These are phyloP conservation scores for Echinosophora koreensis DNA, from an alignment of 306 rosid species.

Conservation along the genomic window DNA sequence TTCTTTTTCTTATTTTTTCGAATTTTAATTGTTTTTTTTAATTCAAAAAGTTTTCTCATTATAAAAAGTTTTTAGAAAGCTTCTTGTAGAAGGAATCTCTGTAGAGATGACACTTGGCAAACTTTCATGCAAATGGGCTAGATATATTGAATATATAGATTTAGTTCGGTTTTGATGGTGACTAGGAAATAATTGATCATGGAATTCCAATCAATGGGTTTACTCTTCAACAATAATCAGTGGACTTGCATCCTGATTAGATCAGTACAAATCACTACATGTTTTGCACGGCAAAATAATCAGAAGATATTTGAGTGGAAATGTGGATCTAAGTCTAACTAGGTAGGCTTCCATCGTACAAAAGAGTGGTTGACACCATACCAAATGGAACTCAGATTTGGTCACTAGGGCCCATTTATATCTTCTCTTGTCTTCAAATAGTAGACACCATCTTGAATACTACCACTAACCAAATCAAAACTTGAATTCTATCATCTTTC, in stretches of 20 bases:
- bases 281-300: constrained; percentile 16
- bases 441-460: not conserved
- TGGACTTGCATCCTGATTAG: not conserved
- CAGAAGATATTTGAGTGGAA: constrained; percentile 19
- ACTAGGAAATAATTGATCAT: constrained; percentile 24
- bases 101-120: too few species aligned
- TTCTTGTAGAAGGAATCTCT: too few species aligned
- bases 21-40: too few species aligned
- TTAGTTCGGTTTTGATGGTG: constrained; percentile 19
- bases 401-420: not conserved
- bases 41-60: too few species aligned
- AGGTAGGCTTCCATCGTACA: not conserved
- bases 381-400: constrained; percentile 16
- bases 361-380: not conserved
- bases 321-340: constrained; percentile 29
- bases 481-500: not conserved
- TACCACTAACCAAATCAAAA: not conserved
- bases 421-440: not conserved
- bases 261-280: constrained; percentile 3
- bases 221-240: not conserved
- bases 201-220: constrained; percentile 1
- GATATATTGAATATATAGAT: too few species aligned
- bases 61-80: too few species aligned
- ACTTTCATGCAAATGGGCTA: too few species aligned
- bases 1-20: too few species aligned